Percentiles rank a stretch among this genome's conserved stretches.
Evolutionary conservation across 1,284 basidiomycete genomes (phyloP).

Genomic region (Gymnopus androsaceus): DNA sequence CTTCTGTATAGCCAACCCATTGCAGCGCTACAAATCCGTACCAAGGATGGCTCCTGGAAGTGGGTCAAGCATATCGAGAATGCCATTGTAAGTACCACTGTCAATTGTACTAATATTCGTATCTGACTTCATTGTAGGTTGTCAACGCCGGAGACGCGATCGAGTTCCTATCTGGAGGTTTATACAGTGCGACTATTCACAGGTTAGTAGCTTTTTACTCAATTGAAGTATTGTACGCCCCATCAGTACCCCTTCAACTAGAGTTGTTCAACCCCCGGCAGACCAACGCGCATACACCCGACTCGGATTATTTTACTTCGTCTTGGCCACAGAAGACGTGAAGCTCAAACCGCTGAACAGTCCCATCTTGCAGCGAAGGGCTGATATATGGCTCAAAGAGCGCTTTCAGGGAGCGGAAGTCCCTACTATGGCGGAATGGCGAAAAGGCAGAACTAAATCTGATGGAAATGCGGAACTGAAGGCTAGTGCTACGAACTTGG

Average conservation of each 20-base stretch:
- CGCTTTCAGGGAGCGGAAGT: constrained; percentile 31
- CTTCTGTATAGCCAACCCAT: constrained; percentile 38
- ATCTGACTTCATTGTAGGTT: constrained; percentile 27
- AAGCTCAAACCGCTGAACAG: constrained; percentile 40
- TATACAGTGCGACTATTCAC: constrained; percentile 43
- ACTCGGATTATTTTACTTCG: constrained; percentile 57
- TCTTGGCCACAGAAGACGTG: constrained; percentile 37
- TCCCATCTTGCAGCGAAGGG: constrained; percentile 40
- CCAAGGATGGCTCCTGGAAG: constrained; percentile 13
- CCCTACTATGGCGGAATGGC: constrained; percentile 40
- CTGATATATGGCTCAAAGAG: constrained; percentile 31
- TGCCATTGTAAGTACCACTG: constrained; percentile 10
- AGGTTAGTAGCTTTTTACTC: constrained; percentile 24
- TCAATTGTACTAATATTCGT: not conserved
- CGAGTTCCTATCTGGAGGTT: constrained; percentile 52
- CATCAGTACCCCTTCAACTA: constrained; percentile 25
- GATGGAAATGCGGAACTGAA: no score
- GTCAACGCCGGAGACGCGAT: constrained; percentile 51
- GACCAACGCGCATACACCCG: constrained; percentile 49
- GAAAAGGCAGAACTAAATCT: constrained; percentile 33
- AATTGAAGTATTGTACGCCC: constrained; percentile 35
- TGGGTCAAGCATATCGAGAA: constrained; percentile 19
- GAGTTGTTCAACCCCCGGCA: constrained; percentile 44
- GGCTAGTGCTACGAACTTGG: no score
- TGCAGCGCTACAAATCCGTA: constrained; percentile 14